A percentile compares a stretch with the other conserved stretches of the same genome.
These are phyloP conservation scores for Spathaspora gorwiae DNA, from an alignment of 805 yeast species.

Conservation along the genomic window DNA sequence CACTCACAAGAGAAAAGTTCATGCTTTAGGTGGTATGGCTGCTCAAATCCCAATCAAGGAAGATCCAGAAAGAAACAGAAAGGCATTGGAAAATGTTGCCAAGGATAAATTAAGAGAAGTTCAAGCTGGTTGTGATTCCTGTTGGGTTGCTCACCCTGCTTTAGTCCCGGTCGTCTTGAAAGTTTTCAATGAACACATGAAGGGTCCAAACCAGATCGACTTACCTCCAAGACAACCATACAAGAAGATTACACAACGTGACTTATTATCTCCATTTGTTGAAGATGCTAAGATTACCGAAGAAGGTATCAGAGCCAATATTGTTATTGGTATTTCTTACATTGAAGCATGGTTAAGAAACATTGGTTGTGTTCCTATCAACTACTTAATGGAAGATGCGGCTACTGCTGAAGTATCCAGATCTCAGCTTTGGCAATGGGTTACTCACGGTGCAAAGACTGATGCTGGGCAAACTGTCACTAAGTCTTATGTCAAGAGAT, in stretches of 20 bases:
- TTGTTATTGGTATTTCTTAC: conserved; percentile 71
- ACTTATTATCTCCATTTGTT: conserved; percentile 61
- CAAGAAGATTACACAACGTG: conserved; percentile 54
- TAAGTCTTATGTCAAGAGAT: conserved; percentile 51
- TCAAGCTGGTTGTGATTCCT: conserved; percentile 77
- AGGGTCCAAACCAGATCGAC: conserved; percentile 76
- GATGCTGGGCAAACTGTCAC: conserved; percentile 58
- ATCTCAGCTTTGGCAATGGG: conserved; percentile 82
- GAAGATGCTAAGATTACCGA: conserved; percentile 61
- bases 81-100: conserved; percentile 68
- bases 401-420: conserved; percentile 87
- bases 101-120: conserved; percentile 76
- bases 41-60: conserved; percentile 79
- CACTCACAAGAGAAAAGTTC: conserved; percentile 75
- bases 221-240: conserved; percentile 44
- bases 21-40: conserved; percentile 91
- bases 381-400: conserved; percentile 84
- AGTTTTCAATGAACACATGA: conserved; percentile 72
- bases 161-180: conserved; percentile 67
- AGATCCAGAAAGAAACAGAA: conserved; percentile 57
- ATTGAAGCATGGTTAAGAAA: conserved; percentile 87
- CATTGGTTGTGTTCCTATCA: conserved; percentile 80
- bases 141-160: conserved; percentile 89
- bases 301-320: conserved; percentile 65
- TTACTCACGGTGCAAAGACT: conserved; percentile 59